Percentiles rank a stretch among this genome's conserved stretches.
phyloP scores from a whole-genome alignment of 2,329 filamentous ascomycete species.

The Ceratocystis alfenasii region DNA sequence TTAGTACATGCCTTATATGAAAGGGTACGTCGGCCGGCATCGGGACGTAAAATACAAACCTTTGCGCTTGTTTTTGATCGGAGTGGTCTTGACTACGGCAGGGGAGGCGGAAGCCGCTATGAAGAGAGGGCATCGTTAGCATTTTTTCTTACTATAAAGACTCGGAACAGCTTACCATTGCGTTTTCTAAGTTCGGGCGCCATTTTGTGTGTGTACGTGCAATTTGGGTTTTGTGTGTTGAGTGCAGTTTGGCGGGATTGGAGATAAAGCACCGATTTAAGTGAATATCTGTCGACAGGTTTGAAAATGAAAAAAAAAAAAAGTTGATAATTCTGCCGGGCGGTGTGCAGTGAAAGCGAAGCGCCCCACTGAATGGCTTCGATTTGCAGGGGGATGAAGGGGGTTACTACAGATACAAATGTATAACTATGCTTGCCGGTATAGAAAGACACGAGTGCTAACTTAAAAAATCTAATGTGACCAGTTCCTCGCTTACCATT shows the following conservation, averaged over 20 bases:
- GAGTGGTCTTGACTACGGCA: slow-evolving; percentile 21
- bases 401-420: not conserved
- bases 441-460: no score
- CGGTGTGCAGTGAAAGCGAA: slow-evolving; percentile 16
- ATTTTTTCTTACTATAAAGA: not conserved
- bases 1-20: slow-evolving; percentile 13
- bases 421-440: no score
- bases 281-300: slow-evolving; percentile 15
- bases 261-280: not conserved
- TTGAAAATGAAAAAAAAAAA: slow-evolving; percentile 27
- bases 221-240: slow-evolving; percentile 23
- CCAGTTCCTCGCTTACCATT: no score
- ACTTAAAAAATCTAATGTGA: no score
- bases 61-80: slow-evolving; percentile 29
- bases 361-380: slow-evolving; percentile 13
- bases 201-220: slow-evolving; percentile 30
- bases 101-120: slow-evolving; percentile 16
- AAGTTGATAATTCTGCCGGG: slow-evolving; percentile 31
- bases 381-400: not conserved
- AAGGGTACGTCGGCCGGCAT: not conserved
- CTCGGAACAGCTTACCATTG: slow-evolving; percentile 27
- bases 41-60: slow-evolving; percentile 25
- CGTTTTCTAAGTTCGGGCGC: slow-evolving; percentile 35
- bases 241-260: slow-evolving; percentile 18
- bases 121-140: slow-evolving; percentile 9